phyloP scores from a whole-genome alignment of 2,329 filamentous ascomycete genomes.

The Bisporella sp. region DNA sequence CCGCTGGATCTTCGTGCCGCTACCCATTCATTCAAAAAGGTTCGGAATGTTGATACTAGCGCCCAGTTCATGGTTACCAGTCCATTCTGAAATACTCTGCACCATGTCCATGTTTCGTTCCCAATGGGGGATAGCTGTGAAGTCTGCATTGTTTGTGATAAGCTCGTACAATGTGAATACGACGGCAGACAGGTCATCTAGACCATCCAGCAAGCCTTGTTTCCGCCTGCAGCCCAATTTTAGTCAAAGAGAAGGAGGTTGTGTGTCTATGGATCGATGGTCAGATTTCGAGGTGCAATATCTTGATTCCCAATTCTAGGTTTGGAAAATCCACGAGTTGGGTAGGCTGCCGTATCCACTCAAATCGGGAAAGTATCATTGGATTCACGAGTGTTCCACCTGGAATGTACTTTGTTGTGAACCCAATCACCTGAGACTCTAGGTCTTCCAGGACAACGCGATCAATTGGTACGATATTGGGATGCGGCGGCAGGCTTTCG shows the following conservation, averaged over 20 bases:
- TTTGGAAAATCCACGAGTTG: slow-evolving; percentile 33
- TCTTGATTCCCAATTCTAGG: slow-evolving; percentile 32
- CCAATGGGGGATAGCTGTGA: slow-evolving; percentile 1
- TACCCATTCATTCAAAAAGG: too few relatives aligned
- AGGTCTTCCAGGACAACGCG: slow-evolving; percentile 29
- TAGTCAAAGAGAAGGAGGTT: background rate
- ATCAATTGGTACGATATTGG: slow-evolving; percentile 32
- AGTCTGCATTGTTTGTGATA: slow-evolving; percentile 10
- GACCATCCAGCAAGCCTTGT: slow-evolving; percentile 3
- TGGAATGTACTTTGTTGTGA: slow-evolving; percentile 30
- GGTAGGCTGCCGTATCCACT: slow-evolving; percentile 32
- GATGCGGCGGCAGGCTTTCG: slow-evolving; percentile 30
- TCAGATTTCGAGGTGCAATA: slow-evolving; percentile 31
- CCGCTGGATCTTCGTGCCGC: too few relatives aligned
- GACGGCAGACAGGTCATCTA: slow-evolving; percentile 22
- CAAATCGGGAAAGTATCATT: slow-evolving; percentile 24
- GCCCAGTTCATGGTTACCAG: slow-evolving; percentile 8
- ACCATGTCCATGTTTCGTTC: slow-evolving; percentile 13
- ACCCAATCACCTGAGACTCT: slow-evolving; percentile 30
- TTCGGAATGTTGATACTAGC: too few relatives aligned
- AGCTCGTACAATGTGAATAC: slow-evolving; percentile 16
- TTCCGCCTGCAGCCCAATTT: slow-evolving; percentile 8
- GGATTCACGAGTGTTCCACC: slow-evolving; percentile 25
- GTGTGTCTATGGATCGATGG: slow-evolving; percentile 29
- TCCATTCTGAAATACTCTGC: slow-evolving; percentile 16